phyloP scores from a whole-genome alignment of 768 basidiomycete species.

The Agrocybe chaxingu region DNA sequence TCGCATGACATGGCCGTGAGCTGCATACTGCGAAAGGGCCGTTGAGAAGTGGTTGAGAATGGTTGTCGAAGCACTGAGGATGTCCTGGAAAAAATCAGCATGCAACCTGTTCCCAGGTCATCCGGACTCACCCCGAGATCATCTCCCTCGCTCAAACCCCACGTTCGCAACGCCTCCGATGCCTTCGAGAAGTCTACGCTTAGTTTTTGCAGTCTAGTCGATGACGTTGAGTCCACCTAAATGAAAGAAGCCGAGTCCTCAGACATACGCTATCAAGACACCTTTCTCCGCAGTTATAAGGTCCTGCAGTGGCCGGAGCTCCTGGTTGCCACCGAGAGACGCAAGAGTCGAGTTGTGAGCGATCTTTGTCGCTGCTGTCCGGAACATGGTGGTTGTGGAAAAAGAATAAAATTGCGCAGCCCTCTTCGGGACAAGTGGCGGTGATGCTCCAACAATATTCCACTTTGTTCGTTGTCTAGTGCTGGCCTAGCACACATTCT shows the following conservation, averaged over 20 bases:
- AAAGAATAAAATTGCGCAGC: constrained; percentile 7
- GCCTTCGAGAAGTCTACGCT: constrained; percentile 65
- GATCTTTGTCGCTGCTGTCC: constrained; percentile 72
- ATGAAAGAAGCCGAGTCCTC: neutral
- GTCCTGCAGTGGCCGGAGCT: constrained; percentile 80
- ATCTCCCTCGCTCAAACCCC: constrained; percentile 81
- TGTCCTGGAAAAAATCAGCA: constrained; percentile 48
- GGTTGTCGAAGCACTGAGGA: constrained; percentile 64
- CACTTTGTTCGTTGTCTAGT: no score
- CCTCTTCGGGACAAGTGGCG: neutral
- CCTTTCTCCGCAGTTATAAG: constrained; percentile 87
- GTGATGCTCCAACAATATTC: no score
- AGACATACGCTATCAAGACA: constrained; percentile 62
- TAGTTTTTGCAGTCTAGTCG: constrained; percentile 59
- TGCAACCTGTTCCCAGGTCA: constrained; percentile 2
- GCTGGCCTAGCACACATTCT: no score
- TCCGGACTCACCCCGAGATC: constrained; percentile 63
- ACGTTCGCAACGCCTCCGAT: constrained; percentile 65
- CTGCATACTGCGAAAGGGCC: constrained; percentile 67
- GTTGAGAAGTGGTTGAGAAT: constrained; percentile 65
- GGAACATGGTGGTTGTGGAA: constrained; percentile 56
- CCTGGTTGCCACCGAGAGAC: constrained; percentile 65
- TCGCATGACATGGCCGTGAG: constrained; percentile 66
- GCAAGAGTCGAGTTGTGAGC: constrained; percentile 88
- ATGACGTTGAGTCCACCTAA: neutral